Evolutionary conservation across 2,329 filamentous ascomycete species (phyloP).

Genomic region (Botrytis fabae): DNA sequence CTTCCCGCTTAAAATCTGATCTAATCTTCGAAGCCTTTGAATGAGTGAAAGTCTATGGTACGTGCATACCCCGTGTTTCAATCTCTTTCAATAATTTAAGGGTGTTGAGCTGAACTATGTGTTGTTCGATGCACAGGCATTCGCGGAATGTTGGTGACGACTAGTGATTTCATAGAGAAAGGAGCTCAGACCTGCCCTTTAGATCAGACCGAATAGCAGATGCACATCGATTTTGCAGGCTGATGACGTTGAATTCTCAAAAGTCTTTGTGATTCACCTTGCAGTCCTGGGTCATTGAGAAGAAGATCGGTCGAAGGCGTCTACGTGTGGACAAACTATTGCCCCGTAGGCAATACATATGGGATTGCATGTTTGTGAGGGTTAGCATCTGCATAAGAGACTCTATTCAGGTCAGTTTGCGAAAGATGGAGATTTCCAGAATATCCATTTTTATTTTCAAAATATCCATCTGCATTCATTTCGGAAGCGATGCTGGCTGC

Average conservation of each 20-base stretch:
- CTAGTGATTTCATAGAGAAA: background rate
- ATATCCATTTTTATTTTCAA: background rate
- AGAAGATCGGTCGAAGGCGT: background rate
- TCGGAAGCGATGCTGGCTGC: background rate
- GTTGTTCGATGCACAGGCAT: slow-evolving; percentile 21
- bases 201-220: slow-evolving; percentile 17
- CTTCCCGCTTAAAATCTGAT: background rate
- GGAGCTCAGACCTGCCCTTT: slow-evolving; percentile 15
- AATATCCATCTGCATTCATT: background rate
- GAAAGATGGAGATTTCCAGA: background rate
- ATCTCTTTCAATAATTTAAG: slow-evolving; percentile 7
- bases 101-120: slow-evolving; percentile 19
- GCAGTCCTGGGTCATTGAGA: background rate
- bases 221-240: background rate
- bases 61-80: slow-evolving; percentile 23
- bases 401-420: slow-evolving; percentile 1
- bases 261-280: slow-evolving; percentile 1
- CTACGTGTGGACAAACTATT: slow-evolving; percentile 7
- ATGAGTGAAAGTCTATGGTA: slow-evolving; percentile 3
- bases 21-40: background rate
- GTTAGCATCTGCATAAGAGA: slow-evolving; percentile 9
- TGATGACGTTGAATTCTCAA: background rate
- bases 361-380: background rate
- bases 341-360: slow-evolving; percentile 7
- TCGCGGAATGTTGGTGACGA: slow-evolving; percentile 14